phyloP scores from a whole-genome alignment of 495 filamentous ascomycete species.

The Hyaloscypha variabilis region DNA sequence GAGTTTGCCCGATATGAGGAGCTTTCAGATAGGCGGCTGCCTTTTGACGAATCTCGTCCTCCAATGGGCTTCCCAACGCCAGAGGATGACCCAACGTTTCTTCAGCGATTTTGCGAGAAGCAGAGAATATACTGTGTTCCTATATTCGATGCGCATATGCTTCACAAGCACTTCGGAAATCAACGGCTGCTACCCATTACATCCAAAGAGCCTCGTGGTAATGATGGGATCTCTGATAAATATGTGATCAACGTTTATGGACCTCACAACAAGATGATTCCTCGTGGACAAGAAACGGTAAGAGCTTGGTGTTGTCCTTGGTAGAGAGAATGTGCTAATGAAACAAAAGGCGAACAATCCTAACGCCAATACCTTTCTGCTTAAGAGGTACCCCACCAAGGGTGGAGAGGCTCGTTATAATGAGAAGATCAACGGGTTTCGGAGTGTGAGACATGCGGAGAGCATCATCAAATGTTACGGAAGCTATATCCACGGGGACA shows the following conservation, averaged over 20 bases:
- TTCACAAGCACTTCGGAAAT: slow-evolving; percentile 21
- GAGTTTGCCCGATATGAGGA: slow-evolving; percentile 32
- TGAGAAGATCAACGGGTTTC: slow-evolving; percentile 40
- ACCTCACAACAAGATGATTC: slow-evolving; percentile 30
- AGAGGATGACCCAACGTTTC: slow-evolving; percentile 26
- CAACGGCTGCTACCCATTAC: slow-evolving; percentile 37
- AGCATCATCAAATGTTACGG: slow-evolving; percentile 49
- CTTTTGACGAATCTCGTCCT: slow-evolving; percentile 26
- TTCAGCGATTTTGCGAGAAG: slow-evolving; percentile 31
- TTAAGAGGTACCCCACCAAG: slow-evolving; percentile 43
- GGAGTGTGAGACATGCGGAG: slow-evolving; percentile 26
- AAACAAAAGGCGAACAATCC: slow-evolving; percentile 6
- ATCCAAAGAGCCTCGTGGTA: slow-evolving; percentile 13
- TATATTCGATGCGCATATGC: slow-evolving; percentile 25
- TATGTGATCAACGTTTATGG: slow-evolving; percentile 36
- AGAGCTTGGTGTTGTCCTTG: not conserved
- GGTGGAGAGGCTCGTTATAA: slow-evolving; percentile 36
- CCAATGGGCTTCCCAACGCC: slow-evolving; percentile 14
- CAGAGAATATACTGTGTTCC: slow-evolving; percentile 44
- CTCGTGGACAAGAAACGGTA: not conserved
- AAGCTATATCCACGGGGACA: slow-evolving; percentile 39
- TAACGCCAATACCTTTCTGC: slow-evolving; percentile 36
- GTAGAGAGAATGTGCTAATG: not conserved
- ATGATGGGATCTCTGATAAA: slow-evolving; percentile 25
- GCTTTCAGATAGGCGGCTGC: slow-evolving; percentile 32